Base-by-base conservation (phyloP, 345 rosid genomes). In the Murraya koenigii region DNA sequence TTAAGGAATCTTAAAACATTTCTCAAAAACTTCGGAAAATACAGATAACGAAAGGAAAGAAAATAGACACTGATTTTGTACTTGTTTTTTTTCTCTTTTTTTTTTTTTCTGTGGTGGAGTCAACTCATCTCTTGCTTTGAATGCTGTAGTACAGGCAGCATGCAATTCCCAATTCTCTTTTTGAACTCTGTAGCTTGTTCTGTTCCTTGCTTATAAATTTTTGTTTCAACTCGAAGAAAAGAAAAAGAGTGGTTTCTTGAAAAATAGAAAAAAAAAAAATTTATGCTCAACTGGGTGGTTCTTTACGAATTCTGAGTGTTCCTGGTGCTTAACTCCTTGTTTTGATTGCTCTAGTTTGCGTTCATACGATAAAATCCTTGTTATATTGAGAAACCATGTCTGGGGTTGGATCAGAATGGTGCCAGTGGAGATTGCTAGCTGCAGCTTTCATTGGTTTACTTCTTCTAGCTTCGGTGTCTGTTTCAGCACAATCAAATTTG, bases 401-500 rank as follows among this genome's bases (percentile, higher is more conserved):
- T 56, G 47, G 10, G 26, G 14, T 25, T n/a, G 36, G 35, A 13
- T 36, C 54, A 59, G 25, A 56, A 23, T 15, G 54, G 66, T 72
- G 23, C 23, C 55, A 30, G 23, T n/a, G 38, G 22, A 58, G 75
- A 76, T 60, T 58, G 35, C 33, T 47, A n/a, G 71, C 44, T 17
- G 47, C 38, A 9, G 55, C 20, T 61, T 64, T 74, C 61, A 15
- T 74, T 32, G 77, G 72, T 66, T 49, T 81, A 52, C 35, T 77
- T 58, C 78, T 64, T 63, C 9, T 59, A 61, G 79, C 38, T 58
- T 78, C 75, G 3, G 11, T 59, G 9, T 13, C 63, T 64, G 75
- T 67, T 22, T 61, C 44, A 41, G 83, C 78, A 44, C 80, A 80
- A 74, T 8, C 74, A 52, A 64, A 68, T 54, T 55, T 28, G 19